Conservation (phyloP, 164 flowering plant species). For the Piper longum region DNA sequence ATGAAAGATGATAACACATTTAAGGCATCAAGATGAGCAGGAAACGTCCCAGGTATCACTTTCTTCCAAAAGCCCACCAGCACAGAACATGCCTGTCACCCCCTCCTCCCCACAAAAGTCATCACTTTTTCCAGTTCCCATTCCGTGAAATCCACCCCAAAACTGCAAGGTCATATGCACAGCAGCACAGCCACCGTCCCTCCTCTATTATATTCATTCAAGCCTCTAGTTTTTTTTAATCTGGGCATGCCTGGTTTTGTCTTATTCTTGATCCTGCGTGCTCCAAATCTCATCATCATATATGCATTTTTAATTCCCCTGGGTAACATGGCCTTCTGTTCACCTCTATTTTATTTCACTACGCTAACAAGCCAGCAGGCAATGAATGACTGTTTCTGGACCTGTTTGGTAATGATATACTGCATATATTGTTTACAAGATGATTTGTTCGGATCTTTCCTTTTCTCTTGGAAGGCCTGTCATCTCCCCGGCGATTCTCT, state of each 20-base stretch:
- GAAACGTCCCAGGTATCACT: slow-evolving; percentile 20
- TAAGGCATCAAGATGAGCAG: slow-evolving; percentile 1
- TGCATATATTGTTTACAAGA: neutral
- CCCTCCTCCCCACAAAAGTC: slow-evolving; percentile 4
- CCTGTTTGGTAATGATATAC: neutral
- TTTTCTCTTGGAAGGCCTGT: slow-evolving; percentile 9
- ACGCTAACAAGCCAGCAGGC: neutral
- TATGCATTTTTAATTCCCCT: too few relatives aligned
- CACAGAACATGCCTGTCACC: slow-evolving; percentile 12
- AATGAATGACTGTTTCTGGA: neutral
- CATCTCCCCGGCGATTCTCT: slow-evolving; percentile 5
- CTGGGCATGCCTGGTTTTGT: slow-evolving; percentile 5
- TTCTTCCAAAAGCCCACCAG: slow-evolving; percentile 23
- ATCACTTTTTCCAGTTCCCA: slow-evolving; percentile 10
- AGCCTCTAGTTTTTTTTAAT: neutral
- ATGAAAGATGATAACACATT: neutral
- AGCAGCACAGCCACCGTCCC: neutral
- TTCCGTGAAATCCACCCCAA: slow-evolving; percentile 11
- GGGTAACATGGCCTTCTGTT: slow-evolving; percentile 11
- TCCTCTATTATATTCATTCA: neutral
- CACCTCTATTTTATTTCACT: slow-evolving; percentile 1
- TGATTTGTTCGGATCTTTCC: slow-evolving; percentile 5
- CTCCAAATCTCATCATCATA: slow-evolving; percentile 4
- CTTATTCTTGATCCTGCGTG: slow-evolving; percentile 6
- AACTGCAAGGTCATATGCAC: slow-evolving; percentile 7